A percentile compares a stretch with the other conserved stretches of the same genome.
These are phyloP conservation scores for Helianthus tuberosus DNA, from an alignment of 129 eudicot species.

Conservation along the genomic window DNA sequence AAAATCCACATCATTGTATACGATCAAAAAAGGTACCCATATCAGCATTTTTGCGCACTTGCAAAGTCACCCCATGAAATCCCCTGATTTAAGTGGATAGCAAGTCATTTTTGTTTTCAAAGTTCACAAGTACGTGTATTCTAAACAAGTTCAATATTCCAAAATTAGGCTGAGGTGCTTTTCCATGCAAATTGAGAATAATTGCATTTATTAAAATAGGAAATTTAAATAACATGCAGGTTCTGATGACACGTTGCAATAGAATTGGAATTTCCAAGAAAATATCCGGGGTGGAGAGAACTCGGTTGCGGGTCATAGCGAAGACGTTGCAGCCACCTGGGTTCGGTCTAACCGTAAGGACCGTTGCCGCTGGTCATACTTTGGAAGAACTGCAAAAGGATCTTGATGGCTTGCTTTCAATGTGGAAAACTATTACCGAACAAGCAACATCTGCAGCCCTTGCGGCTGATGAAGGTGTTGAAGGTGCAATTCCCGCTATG, in stretches of 20 bases:
- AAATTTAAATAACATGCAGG: conserved; percentile 41
- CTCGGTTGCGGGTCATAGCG: conserved; percentile 78
- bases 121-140: background rate
- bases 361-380: conserved; percentile 90
- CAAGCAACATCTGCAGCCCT: conserved; percentile 96
- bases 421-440: conserved; percentile 86
- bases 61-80: background rate
- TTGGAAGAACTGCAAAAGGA: conserved; percentile 87
- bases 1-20: background rate
- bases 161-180: background rate
- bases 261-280: conserved; percentile 84
- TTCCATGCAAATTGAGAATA: background rate
- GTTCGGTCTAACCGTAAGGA: conserved; percentile 81
- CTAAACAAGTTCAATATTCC: background rate
- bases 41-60: conserved; percentile 1
- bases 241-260: conserved; percentile 63
- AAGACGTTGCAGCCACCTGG: conserved; percentile 87
- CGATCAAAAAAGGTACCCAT: background rate
- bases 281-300: conserved; percentile 81
- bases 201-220: background rate
- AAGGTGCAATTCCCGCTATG: conserved; percentile 90
- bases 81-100: background rate
- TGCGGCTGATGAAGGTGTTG: conserved; percentile 98
- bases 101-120: background rate
- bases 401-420: conserved; percentile 82